Evolutionary conservation across 164 flowering plant genomes (phyloP), one percentile per base, ranked within the genome.

Genomic region (Magnolia officinalis): DNA sequence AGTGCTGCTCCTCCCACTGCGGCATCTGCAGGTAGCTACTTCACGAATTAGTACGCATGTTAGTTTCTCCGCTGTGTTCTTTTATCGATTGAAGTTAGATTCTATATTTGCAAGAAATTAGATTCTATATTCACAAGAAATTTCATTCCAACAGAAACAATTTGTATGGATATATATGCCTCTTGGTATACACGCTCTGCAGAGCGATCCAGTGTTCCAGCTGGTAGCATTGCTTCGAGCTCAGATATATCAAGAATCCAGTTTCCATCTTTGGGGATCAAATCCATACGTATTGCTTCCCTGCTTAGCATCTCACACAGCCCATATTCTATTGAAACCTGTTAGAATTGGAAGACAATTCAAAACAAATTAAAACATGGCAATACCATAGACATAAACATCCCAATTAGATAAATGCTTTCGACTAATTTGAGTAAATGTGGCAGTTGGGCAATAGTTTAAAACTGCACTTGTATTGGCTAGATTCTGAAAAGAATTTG

Each of bases 241-340:
- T 92, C 85, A n/a, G 93, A 55, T 21, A 86, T 70, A 24, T 83
- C 76, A 77, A 90, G 89, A 24, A 84, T 83, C 84, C 91, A 93
- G 0, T 86, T 74, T n/a, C 90, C 94, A 83, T 93, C 88, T 78
- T 88, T 84, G 13, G 98, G 98, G 67, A 86, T 84, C 59, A 78
- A 8, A 2, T 79, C 72, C 64, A 24, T 58, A 23, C 88, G 81
- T 45, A 92, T 90, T 20, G 95, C 95, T 74, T 77, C 75, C 72
- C 67, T 78, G 78, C 83, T 89, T 82, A 96, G 63, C 84, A 87
- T 83, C 83, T 96, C 99, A 80, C 95, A 93, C 58, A 93, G 79
- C 37, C 98, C 99, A 79, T 81, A 90, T 75, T 96, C 98, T 70
- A 96, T 83, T 16, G 99, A 89, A 18, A 87, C 98, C 97, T 93